Conservation (phyloP, 2,329 filamentous ascomycete genomes). For the Lizonia empirigonia region DNA sequence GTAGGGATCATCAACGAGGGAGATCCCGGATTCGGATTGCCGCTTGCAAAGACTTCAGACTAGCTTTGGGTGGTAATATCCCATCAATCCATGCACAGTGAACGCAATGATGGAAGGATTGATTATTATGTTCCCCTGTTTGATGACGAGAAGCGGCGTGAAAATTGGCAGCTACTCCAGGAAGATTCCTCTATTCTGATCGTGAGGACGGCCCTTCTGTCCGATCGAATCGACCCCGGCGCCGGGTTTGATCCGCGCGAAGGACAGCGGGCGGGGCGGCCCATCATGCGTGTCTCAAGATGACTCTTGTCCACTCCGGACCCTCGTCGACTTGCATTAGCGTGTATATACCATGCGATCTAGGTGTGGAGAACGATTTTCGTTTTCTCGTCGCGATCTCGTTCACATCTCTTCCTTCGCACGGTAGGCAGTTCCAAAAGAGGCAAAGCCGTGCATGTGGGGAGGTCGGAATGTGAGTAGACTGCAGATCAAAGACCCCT, state of each 20-base stretch:
- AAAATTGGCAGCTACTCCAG: neutral
- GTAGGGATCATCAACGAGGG: constrained; percentile 3
- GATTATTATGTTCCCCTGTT: neutral
- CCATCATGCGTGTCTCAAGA: constrained; percentile 6
- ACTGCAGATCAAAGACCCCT: constrained; percentile 11
- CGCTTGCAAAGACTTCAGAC: neutral
- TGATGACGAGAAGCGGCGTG: constrained; percentile 9
- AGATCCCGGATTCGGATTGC: constrained; percentile 2
- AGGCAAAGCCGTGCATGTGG: constrained; percentile 10
- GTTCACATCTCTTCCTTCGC: neutral
- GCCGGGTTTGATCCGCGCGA: constrained; percentile 5
- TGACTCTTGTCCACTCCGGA: neutral
- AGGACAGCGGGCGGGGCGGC: constrained; percentile 12
- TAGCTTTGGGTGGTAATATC: neutral
- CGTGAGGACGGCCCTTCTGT: neutral
- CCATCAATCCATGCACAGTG: neutral
- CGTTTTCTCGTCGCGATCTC: constrained; percentile 14
- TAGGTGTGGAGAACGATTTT: constrained; percentile 7
- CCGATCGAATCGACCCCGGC: constrained; percentile 3
- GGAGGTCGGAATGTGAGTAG: constrained; percentile 3
- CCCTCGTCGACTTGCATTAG: constrained; percentile 8
- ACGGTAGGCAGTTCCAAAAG: neutral
- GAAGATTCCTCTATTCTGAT: neutral
- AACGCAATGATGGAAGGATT: neutral
- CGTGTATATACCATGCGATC: constrained; percentile 17